These are phyloP conservation scores for Colletotrichum trifolii DNA, from an alignment of 2,329 filamentous ascomycete species.

Conservation along the genomic window DNA sequence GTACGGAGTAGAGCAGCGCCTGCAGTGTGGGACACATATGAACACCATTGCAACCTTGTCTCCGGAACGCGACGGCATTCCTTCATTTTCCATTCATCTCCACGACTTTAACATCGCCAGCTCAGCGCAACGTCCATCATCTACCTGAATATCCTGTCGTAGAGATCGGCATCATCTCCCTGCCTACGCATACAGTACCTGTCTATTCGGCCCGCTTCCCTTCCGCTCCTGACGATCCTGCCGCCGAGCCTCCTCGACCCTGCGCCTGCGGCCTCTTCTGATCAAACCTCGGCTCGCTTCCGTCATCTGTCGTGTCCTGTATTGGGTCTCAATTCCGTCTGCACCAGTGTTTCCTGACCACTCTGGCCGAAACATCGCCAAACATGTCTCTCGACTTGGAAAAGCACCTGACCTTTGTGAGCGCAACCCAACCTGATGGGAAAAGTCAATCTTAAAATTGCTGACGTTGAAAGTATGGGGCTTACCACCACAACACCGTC, in stretches of 20 bases:
- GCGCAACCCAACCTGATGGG: constrained; percentile 41
- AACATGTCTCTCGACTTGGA: constrained; percentile 80
- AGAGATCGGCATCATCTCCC: constrained; percentile 12
- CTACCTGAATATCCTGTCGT: background rate
- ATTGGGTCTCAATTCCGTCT: constrained; percentile 22
- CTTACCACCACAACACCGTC: constrained; percentile 82
- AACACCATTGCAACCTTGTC: constrained; percentile 37
- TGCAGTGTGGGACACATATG: constrained; percentile 34
- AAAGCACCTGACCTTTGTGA: constrained; percentile 84
- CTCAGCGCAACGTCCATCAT: constrained; percentile 12
- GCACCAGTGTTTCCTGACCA: background rate
- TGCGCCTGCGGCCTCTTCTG: constrained; percentile 25
- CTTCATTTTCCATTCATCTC: constrained; percentile 34
- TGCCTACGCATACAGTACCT: background rate
- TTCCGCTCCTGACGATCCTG: constrained; percentile 17
- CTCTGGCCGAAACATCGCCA: constrained; percentile 29
- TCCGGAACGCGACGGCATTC: constrained; percentile 36
- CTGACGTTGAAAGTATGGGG: constrained; percentile 73
- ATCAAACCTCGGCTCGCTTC: constrained; percentile 32
- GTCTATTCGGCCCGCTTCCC: constrained; percentile 1
- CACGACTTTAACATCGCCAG: constrained; percentile 24
- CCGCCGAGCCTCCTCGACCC: constrained; percentile 24
- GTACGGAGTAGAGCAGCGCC: too few relatives aligned
- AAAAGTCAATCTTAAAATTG: background rate
- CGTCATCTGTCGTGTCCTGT: constrained; percentile 11